Base-by-base conservation (phyloP, 129 eudicot species). In the Saussurea involucrata region DNA sequence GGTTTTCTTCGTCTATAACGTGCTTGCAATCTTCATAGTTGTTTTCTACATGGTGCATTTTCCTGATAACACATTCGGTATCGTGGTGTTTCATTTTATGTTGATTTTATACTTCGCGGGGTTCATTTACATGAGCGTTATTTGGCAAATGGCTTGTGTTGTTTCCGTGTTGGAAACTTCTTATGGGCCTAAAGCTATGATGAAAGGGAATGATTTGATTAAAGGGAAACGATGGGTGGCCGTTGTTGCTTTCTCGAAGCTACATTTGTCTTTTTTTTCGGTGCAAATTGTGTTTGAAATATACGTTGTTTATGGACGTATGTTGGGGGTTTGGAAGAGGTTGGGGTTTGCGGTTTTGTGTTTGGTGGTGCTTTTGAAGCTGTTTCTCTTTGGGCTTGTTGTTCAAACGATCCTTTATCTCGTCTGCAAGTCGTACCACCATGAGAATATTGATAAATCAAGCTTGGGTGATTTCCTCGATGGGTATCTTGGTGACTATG, bases 81-180 rank as follows among this genome's bases (percentile, higher is more conserved):
- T 15, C 4, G 34, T 46, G 8, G 5, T 81, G 46, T 11, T 85
- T 7, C 9, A 60, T 17, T 0, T 85, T 6, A 24, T 83, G 12
- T 33, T 76, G 22, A 29, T 84, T 33, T 13, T 75, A 6, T 90
- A 86, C 72, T 68, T 63, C 0, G 29, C 75, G 15, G 97, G 88
- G 44, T 82, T 79, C 18, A 80, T 87, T 24, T 87, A 92, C 78
- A 74, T 92, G 81, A 85, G 82, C 9, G 28, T 80, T n/a, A 64
- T 92, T 5, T 92, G 97, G 95, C 92, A 85, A 46, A 63, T 92
- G 66, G 97, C 92, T 15, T 83, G 88, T 58, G 90, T 89, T 44
- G 83, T 92, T 1, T 81, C 97, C 0, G 92, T 92, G 33, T 58
- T 89, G 73, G 97, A 92, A 68, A 83, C 82, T 18, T 36, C 24